These are phyloP conservation scores for Penicillium brevicompactum DNA, from an alignment of 2,329 filamentous ascomycete species.

Conservation along the genomic window DNA sequence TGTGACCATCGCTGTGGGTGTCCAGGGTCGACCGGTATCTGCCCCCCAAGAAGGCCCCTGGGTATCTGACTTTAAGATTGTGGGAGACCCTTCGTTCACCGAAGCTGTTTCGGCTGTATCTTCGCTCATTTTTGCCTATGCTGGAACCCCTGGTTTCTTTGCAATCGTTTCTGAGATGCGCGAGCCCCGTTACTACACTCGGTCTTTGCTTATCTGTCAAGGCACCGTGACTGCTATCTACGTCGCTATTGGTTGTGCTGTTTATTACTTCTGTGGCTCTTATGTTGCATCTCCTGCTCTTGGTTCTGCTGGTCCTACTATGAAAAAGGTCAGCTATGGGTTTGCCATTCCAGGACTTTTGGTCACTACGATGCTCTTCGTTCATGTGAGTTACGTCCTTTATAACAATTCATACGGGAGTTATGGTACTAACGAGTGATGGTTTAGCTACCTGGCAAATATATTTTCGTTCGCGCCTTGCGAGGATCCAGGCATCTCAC, in stretches of 20 bases:
- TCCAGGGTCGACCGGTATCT: conserved; percentile 57
- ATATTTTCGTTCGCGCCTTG: conserved; percentile 56
- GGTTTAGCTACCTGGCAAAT: conserved; percentile 49
- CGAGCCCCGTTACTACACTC: conserved; percentile 59
- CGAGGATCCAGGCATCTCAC: conserved; percentile 53
- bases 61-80: conserved; percentile 59
- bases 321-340: conserved; percentile 64
- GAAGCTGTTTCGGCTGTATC: conserved; percentile 58
- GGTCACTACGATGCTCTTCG: conserved; percentile 48
- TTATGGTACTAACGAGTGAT: neutral
- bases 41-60: conserved; percentile 60
- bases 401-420: neutral
- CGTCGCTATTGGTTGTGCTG: conserved; percentile 59
- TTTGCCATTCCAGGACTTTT: conserved; percentile 57
- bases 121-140: conserved; percentile 60
- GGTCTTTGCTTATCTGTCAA: conserved; percentile 62
- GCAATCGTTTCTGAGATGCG: conserved; percentile 66
- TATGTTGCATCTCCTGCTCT: conserved; percentile 64
- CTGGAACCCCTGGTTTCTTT: conserved; percentile 60
- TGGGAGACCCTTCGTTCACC: conserved; percentile 58
- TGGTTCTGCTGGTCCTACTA: conserved; percentile 54
- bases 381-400: conserved; percentile 26
- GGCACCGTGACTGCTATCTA: conserved; percentile 58
- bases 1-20: conserved; percentile 55
- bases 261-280: conserved; percentile 61